Evolutionary conservation across 805 yeast genomes (phyloP).

Genomic region (Alloascoidea hylecoeti): DNA sequence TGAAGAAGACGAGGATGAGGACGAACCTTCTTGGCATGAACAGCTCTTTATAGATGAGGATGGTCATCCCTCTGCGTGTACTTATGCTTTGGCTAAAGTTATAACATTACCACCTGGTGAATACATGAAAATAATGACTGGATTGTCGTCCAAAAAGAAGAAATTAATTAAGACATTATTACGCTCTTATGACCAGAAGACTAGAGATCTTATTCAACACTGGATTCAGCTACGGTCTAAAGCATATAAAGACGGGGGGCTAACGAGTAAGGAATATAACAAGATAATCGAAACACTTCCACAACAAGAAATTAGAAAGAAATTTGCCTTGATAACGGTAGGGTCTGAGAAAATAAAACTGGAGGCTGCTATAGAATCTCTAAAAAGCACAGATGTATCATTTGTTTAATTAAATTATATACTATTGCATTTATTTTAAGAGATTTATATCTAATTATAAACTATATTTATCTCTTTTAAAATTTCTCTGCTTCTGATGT

Average conservation of each 20-base stretch:
- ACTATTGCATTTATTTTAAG: no score
- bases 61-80: slow-evolving; percentile 9
- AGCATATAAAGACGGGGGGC: slow-evolving; percentile 10
- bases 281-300: slow-evolving; percentile 6
- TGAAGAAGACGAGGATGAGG: slow-evolving; percentile 6
- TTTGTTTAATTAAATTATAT: no score
- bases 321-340: slow-evolving; percentile 9
- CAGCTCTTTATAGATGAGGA: slow-evolving; percentile 6
- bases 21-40: slow-evolving; percentile 9
- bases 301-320: slow-evolving; percentile 6
- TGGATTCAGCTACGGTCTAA: neutral
- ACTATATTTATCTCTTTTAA: no score
- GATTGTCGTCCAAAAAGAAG: neutral
- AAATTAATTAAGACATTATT: neutral
- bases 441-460: no score
- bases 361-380: no score
- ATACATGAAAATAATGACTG: slow-evolving; percentile 4
- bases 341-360: slow-evolving; percentile 18
- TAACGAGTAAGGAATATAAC: slow-evolving; percentile 11
- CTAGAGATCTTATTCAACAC: neutral
- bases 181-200: neutral
- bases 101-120: slow-evolving; percentile 8
- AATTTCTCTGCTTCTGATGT: no score
- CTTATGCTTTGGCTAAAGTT: slow-evolving; percentile 6
- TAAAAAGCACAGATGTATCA: no score